phyloP scores from a whole-genome alignment of 768 basidiomycete species.

The Panus rudis region DNA sequence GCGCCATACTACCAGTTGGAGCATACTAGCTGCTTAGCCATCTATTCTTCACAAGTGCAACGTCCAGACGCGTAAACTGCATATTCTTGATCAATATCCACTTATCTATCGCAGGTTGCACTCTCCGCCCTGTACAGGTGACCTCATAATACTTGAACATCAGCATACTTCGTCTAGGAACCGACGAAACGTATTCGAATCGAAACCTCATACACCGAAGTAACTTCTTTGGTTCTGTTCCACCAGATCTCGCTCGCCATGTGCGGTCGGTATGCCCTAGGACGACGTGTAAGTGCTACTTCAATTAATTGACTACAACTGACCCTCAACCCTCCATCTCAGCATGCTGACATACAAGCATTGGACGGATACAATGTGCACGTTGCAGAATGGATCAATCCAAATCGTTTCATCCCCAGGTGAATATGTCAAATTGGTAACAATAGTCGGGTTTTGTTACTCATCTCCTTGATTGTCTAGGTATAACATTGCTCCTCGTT shows the following conservation, averaged over 20 bases:
- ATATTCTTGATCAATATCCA: too few relatives aligned
- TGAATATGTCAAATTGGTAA: conserved; percentile 1
- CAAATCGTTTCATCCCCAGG: conserved; percentile 46
- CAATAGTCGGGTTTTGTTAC: background rate
- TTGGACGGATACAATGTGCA: conserved; percentile 41
- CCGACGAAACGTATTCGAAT: background rate
- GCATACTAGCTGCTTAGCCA: too few relatives aligned
- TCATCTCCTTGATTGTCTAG: conserved; percentile 21
- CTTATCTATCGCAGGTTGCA: too few relatives aligned
- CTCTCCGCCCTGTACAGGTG: conserved; percentile 4
- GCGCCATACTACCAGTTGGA: too few relatives aligned
- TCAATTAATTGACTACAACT: conserved; percentile 7
- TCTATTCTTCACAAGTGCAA: too few relatives aligned
- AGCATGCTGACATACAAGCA: conserved; percentile 18
- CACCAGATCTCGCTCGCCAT: conserved; percentile 24
- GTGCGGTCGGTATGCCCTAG: conserved; percentile 61
- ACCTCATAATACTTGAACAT: background rate
- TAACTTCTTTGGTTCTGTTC: background rate
- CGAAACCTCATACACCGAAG: background rate
- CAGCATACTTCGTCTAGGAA: background rate
- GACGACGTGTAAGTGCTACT: conserved; percentile 35
- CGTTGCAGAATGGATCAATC: conserved; percentile 53
- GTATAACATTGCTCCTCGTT: conserved; percentile 82
- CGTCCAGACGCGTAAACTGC: too few relatives aligned
- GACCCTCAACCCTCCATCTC: background rate